These are phyloP conservation scores for Komagataella ulmi DNA, from an alignment of 805 yeast genomes.

Conservation along the genomic window DNA sequence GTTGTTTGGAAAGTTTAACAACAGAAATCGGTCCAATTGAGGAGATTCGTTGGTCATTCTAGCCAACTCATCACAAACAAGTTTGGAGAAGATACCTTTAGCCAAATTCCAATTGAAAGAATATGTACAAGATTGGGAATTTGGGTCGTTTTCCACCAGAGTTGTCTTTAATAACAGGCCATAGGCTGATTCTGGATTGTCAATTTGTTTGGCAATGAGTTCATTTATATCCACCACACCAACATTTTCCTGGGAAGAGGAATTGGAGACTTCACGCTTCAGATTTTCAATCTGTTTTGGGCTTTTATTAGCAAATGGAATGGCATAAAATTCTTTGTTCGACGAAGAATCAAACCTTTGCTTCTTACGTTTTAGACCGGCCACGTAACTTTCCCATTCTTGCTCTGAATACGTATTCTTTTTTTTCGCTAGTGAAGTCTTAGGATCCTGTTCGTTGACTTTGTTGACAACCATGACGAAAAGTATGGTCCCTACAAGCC, in stretches of 20 bases:
- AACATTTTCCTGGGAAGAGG: slow-evolving; percentile 8
- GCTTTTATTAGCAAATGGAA: slow-evolving; percentile 11
- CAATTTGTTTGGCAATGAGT: slow-evolving; percentile 31
- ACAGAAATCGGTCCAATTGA: slow-evolving; percentile 30
- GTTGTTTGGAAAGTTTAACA: slow-evolving; percentile 46
- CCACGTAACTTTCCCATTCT: slow-evolving; percentile 30
- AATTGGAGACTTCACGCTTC: slow-evolving; percentile 5
- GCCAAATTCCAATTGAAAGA: slow-evolving; percentile 18
- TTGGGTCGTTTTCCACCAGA: slow-evolving; percentile 11
- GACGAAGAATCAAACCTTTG: slow-evolving; percentile 12
- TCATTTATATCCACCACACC: slow-evolving; percentile 37
- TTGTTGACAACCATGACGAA: slow-evolving; percentile 17
- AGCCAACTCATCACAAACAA: slow-evolving; percentile 23
- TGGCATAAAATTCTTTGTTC: slow-evolving; percentile 12
- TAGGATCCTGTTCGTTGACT: slow-evolving; percentile 17
- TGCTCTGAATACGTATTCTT: slow-evolving; percentile 31
- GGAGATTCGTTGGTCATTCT: slow-evolving; percentile 12
- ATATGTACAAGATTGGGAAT: slow-evolving; percentile 15
- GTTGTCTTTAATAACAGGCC: slow-evolving; percentile 37
- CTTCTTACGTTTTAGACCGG: slow-evolving; percentile 16
- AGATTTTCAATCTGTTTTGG: slow-evolving; percentile 3
- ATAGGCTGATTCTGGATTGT: slow-evolving; percentile 29
- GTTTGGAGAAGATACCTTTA: slow-evolving; percentile 36
- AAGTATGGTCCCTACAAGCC: slow-evolving; percentile 29
- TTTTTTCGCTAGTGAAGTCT: slow-evolving; percentile 13